Base-by-base conservation (phyloP, 768 basidiomycete species). In the Megacollybia marginata region DNA sequence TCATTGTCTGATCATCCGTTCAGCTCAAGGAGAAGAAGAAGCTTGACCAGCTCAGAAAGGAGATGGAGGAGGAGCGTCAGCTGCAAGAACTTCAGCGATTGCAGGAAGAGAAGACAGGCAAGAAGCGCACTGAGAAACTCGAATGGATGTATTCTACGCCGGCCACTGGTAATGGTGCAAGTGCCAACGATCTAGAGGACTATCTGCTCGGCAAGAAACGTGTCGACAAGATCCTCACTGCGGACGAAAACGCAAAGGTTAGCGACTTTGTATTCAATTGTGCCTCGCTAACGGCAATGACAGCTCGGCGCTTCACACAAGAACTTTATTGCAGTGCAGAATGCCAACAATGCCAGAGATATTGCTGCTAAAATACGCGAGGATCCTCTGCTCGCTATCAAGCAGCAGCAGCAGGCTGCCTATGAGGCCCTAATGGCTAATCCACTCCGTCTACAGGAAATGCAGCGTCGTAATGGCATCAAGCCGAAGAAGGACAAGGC, bases 91-190 rank as follows among this genome's bases (percentile, higher is more conserved):
- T 99, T 8, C 96, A 98, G 63, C 80, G 94, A 47, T 68, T 99
- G 50, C 95, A 98, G 65, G 93, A 95, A 64, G 89, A 90, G 56
- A 83, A 94, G 55, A 97, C 95, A 9, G 95, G 95, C 33, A 92
- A 87, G 74, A 96, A 94, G 69, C 73, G 90, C 55, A 82, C 86
- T 47, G 94, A 97, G 68, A 92, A 92, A 63, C 65, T 99, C 45
- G 96, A 99, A 64, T 99, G 96, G 96, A 95, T 99, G 92, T 99
- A 98, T 70, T 74, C 95, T n/a, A 96, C 95, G 1, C 96, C 96
- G 4, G 91, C 92, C 1, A 84, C 87, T 4, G 94, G 94, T n/a
- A 85, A 76, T 53, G 85, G 71, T 48, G 81, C 88, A 57, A 93
- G 92, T 61, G 65, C 86, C 32, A 95, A 92, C 57, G 95, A 98